phyloP scores from a whole-genome alignment of 1,284 basidiomycete species.

The Ceratobasidium sp. region DNA sequence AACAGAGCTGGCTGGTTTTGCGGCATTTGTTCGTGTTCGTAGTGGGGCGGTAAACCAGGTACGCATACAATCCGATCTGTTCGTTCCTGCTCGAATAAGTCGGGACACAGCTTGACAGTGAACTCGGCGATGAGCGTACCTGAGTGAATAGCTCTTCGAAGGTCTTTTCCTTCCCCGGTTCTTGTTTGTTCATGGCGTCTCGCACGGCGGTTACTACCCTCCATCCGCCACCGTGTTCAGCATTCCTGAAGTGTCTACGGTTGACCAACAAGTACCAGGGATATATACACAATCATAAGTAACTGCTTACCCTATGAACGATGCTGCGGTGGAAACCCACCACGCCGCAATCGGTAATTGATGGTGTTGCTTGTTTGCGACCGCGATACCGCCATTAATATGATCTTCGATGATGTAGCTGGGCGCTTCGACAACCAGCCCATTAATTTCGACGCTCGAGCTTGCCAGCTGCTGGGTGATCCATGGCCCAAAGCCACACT shows the following conservation, averaged over 20 bases:
- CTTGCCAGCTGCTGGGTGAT: constrained; percentile 3
- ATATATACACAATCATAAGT: no score
- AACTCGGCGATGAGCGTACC: not conserved
- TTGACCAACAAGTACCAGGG: no score
- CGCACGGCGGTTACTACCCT: not conserved
- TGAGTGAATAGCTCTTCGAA: constrained; percentile 5
- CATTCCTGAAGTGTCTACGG: constrained; percentile 5
- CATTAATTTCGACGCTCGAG: not conserved
- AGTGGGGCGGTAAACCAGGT: constrained; percentile 12
- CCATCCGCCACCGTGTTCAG: constrained; percentile 13
- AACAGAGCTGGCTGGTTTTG: not conserved
- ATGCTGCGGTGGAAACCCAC: constrained; percentile 32
- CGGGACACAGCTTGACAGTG: not conserved
- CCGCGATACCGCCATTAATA: constrained; percentile 27
- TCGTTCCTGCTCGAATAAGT: not conserved
- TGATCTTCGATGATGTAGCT: constrained; percentile 31
- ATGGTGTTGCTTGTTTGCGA: constrained; percentile 13
- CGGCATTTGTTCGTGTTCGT: constrained; percentile 30
- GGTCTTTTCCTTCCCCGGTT: not conserved
- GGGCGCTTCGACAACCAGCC: not conserved
- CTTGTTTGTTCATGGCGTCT: not conserved
- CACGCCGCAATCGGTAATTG: constrained; percentile 22
- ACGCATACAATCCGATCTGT: constrained; percentile 14
- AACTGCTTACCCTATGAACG: constrained; percentile 31
- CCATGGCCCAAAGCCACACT: constrained; percentile 19